These are phyloP conservation scores for Skeletonema tropicum DNA, from an alignment of 108 stramenopile species.

Conservation along the genomic window DNA sequence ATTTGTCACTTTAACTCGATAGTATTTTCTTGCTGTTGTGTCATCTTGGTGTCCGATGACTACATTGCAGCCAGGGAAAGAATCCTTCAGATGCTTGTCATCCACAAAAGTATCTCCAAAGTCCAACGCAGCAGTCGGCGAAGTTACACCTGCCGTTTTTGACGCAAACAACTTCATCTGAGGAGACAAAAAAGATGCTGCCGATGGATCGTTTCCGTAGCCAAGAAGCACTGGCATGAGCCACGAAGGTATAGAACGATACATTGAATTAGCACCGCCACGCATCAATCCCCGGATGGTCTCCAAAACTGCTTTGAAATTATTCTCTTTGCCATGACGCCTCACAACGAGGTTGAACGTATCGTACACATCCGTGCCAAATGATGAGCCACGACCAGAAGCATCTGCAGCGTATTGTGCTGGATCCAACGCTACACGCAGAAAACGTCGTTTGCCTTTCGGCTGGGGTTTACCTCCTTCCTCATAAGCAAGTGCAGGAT, in stretches of 20 bases:
- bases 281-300: conserved; percentile 87
- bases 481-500: conserved; percentile 59
- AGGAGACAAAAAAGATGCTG: conserved; percentile 73
- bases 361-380: conserved; percentile 68
- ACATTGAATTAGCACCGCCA: conserved; percentile 77
- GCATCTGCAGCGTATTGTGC: conserved; percentile 84
- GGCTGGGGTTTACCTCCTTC: conserved; percentile 26
- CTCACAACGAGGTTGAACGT: conserved; percentile 90
- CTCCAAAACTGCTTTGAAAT: conserved; percentile 94
- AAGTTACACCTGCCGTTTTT: conserved; percentile 79
- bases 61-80: conserved; percentile 62
- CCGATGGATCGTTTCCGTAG: conserved; percentile 77
- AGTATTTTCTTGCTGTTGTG: conserved; percentile 48
- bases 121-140: conserved; percentile 77
- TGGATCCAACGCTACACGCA: conserved; percentile 86
- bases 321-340: conserved; percentile 91
- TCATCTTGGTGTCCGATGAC: conserved; percentile 36
- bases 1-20: conserved; percentile 46
- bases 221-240: conserved; percentile 92
- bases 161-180: conserved; percentile 69
- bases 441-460: conserved; percentile 62
- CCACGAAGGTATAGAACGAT: conserved; percentile 89
- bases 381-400: conserved; percentile 47
- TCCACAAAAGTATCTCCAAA: conserved; percentile 91
- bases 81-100: conserved; percentile 67